phyloP scores from a whole-genome alignment of 495 filamentous ascomycete species.

The Penicillium silybi region DNA sequence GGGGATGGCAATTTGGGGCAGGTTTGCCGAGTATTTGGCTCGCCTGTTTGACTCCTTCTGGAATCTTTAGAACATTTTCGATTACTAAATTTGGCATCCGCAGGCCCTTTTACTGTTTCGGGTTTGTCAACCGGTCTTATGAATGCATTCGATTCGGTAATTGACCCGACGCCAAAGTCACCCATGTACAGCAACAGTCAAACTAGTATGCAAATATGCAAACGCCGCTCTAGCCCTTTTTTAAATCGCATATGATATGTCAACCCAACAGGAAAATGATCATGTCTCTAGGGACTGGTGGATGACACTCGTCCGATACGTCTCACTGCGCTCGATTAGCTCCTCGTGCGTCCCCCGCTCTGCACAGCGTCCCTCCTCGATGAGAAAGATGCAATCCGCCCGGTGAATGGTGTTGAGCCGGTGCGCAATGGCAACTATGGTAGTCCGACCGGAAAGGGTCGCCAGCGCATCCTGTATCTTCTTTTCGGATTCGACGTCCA shows the following conservation, averaged over 20 bases:
- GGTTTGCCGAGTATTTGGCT: slow-evolving; percentile 6
- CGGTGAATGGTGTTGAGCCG: slow-evolving; percentile 69
- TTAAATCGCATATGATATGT: not conserved
- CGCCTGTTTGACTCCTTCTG: not conserved
- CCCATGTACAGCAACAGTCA: not conserved
- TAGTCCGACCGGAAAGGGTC: slow-evolving; percentile 62
- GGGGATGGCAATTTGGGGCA: slow-evolving; percentile 11
- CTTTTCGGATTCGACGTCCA: slow-evolving; percentile 69
- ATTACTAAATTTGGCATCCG: not conserved
- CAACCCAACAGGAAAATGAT: not conserved
- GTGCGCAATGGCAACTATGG: slow-evolving; percentile 72
- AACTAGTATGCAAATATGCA: not conserved
- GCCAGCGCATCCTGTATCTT: slow-evolving; percentile 66
- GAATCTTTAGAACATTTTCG: not conserved
- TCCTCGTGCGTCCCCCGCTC: slow-evolving; percentile 68
- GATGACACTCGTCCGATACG: slow-evolving; percentile 52
- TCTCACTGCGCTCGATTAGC: slow-evolving; percentile 55
- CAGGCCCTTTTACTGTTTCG: slow-evolving; percentile 1
- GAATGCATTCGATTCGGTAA: not conserved
- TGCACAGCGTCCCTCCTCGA: slow-evolving; percentile 62
- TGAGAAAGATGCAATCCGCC: slow-evolving; percentile 69
- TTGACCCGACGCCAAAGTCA: not conserved
- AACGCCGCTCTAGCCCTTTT: not conserved
- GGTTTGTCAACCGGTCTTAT: not conserved
- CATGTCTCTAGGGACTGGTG: slow-evolving; percentile 33